Conservation (phyloP, 352 stramenopile species). For the Phytopythium aichiense region DNA sequence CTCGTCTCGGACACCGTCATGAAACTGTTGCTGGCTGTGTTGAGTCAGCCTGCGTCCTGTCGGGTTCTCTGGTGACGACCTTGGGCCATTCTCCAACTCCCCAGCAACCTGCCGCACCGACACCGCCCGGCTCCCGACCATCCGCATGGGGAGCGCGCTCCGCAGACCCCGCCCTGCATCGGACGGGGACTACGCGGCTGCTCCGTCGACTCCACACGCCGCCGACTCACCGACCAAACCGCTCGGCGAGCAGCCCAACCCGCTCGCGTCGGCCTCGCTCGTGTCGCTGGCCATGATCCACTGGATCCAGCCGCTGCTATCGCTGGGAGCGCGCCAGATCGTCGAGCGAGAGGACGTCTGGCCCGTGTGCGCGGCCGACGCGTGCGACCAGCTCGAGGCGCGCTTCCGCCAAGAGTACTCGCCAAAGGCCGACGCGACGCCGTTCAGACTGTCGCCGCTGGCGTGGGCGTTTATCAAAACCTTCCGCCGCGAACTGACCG, state of each 20-base stretch:
- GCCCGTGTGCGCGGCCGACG: conserved; percentile 15
- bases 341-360: conserved; percentile 28
- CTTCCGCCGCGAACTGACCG: conserved; percentile 16
- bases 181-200: neutral
- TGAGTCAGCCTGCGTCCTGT: neutral
- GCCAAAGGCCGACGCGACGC: neutral
- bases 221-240: neutral
- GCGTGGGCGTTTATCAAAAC: conserved; percentile 16
- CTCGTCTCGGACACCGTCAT: too few species aligned
- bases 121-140: neutral
- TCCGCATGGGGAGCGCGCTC: neutral
- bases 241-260: conserved; percentile 19
- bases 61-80: neutral
- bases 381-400: conserved; percentile 9
- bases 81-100: neutral
- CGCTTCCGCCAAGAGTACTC: conserved; percentile 18
- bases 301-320: conserved; percentile 46
- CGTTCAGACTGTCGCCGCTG: conserved; percentile 12
- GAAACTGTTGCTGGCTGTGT: neutral
- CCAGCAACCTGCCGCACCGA: neutral
- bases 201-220: neutral
- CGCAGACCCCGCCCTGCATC: neutral
- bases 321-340: conserved; percentile 22
- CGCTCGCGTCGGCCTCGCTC: conserved; percentile 26
- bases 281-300: conserved; percentile 37